Evolutionary conservation across 2,329 filamentous ascomycete species (phyloP).

Genomic region (Cordyceps militaris): DNA sequence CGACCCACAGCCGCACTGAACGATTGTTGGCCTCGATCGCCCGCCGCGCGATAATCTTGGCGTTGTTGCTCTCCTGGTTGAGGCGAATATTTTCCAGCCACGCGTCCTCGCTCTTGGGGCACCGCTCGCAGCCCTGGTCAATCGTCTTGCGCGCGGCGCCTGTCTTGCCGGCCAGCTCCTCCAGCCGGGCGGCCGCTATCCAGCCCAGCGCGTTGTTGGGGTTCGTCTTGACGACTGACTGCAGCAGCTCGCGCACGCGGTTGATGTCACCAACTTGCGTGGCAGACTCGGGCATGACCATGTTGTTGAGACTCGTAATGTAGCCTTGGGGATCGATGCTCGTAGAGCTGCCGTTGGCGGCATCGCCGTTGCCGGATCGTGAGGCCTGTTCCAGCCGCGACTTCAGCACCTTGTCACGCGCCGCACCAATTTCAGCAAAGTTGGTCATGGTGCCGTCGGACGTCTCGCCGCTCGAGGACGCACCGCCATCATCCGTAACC

Average conservation of each 20-base stretch:
- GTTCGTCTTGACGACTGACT: constrained; percentile 96
- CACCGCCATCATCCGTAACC: constrained; percentile 68
- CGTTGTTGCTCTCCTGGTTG: constrained; percentile 78
- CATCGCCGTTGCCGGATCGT: constrained; percentile 54
- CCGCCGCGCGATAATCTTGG: constrained; percentile 89
- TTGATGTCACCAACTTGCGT: constrained; percentile 91
- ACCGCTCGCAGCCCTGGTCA: constrained; percentile 78
- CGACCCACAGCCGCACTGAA: constrained; percentile 86
- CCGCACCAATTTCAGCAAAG: constrained; percentile 94
- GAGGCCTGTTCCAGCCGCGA: constrained; percentile 90
- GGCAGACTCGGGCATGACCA: constrained; percentile 70
- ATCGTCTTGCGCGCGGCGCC: constrained; percentile 86
- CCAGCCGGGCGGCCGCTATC: constrained; percentile 88
- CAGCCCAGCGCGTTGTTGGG: constrained; percentile 90
- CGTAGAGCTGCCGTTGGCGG: constrained; percentile 70
- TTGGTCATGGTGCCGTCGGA: constrained; percentile 93
- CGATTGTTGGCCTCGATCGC: constrained; percentile 87
- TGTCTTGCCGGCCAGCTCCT: constrained; percentile 87
- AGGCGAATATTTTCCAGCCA: constrained; percentile 95
- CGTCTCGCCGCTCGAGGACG: constrained; percentile 28
- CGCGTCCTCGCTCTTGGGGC: constrained; percentile 87
- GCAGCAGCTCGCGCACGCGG: constrained; percentile 82
- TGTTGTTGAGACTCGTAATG: constrained; percentile 81
- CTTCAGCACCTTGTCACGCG: constrained; percentile 89
- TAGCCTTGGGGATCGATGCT: constrained; percentile 95